Percentiles rank a stretch among this genome's conserved stretches.
Conservation (phyloP, 2,329 filamentous ascomycete genomes). For the Parastagonospora nodorum region DNA sequence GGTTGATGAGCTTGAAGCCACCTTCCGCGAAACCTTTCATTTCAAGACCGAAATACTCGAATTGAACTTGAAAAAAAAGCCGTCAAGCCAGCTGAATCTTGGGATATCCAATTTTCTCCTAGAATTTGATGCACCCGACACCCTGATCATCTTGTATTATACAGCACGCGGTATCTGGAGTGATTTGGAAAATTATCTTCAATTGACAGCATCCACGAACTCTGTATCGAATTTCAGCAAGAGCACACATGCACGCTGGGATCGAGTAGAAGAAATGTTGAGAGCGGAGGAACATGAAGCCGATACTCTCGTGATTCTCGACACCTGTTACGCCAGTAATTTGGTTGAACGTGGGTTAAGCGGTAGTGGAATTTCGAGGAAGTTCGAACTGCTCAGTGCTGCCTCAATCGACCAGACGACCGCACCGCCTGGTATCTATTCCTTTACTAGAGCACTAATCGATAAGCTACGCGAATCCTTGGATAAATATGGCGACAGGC, state of each 20-base stretch:
- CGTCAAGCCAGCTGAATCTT: slow-evolving; percentile 40
- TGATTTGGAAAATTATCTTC: slow-evolving; percentile 24
- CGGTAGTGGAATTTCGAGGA: too few species aligned
- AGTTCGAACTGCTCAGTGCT: too few species aligned
- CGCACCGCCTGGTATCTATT: too few species aligned
- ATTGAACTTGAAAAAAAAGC: slow-evolving; percentile 35
- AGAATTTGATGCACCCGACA: slow-evolving; percentile 35
- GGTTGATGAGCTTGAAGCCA: slow-evolving; percentile 31
- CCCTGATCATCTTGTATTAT: slow-evolving; percentile 47
- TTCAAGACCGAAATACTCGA: slow-evolving; percentile 39
- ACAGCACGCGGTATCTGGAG: slow-evolving; percentile 42
- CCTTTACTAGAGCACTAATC: too few species aligned
- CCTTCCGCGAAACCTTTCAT: slow-evolving; percentile 36
- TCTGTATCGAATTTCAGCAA: slow-evolving; percentile 19
- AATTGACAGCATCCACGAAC: slow-evolving; percentile 28
- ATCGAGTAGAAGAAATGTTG: slow-evolving; percentile 29
- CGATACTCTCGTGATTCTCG: slow-evolving; percentile 46
- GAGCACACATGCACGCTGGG: slow-evolving; percentile 41
- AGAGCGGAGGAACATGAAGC: slow-evolving; percentile 27
- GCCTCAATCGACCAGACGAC: too few species aligned
- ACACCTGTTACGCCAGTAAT: slow-evolving; percentile 48
- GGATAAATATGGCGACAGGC: too few species aligned
- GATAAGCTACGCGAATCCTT: too few species aligned
- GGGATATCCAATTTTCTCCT: slow-evolving; percentile 33
- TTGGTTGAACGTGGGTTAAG: too few species aligned